A percentile compares a stretch with the other conserved stretches of the same genome.
These are phyloP conservation scores for Stagonosporopsis cucurbitacearum DNA, from an alignment of 2,329 filamentous ascomycete genomes.

Conservation along the genomic window DNA sequence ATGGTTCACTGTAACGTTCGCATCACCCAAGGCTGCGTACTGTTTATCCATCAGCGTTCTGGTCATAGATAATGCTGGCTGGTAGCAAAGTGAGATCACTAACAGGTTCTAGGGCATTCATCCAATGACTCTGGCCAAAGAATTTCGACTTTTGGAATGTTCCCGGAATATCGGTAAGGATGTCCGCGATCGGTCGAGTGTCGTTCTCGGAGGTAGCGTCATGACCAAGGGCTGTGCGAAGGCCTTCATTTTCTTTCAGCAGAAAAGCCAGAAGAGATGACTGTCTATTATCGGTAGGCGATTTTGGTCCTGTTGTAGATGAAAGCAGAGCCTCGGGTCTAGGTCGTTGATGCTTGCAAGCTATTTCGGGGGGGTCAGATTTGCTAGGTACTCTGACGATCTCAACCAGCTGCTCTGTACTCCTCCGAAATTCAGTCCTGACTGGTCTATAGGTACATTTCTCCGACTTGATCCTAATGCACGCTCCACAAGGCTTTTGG, in stretches of 20 bases:
- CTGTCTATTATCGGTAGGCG: not conserved
- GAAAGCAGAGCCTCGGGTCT: not conserved
- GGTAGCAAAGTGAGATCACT: slow-evolving; percentile 21
- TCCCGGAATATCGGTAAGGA: slow-evolving; percentile 11
- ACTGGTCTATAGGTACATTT: slow-evolving; percentile 35
- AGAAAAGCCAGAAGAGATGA: slow-evolving; percentile 4
- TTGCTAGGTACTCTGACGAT: not conserved
- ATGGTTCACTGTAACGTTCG: slow-evolving; percentile 41
- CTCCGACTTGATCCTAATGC: slow-evolving; percentile 28
- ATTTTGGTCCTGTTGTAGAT: not conserved
- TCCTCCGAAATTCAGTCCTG: slow-evolving; percentile 7
- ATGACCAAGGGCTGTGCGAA: not conserved
- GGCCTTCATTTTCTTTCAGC: slow-evolving; percentile 8
- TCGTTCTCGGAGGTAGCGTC: not conserved
- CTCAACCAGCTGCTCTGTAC: slow-evolving; percentile 1
- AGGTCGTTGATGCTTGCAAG: not conserved
- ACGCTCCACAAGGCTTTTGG: slow-evolving; percentile 34
- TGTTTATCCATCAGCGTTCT: not conserved
- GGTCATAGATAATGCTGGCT: not conserved
- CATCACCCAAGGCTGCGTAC: slow-evolving; percentile 28
- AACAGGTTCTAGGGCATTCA: slow-evolving; percentile 38
- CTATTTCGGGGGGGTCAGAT: not conserved
- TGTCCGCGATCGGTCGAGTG: slow-evolving; percentile 2
- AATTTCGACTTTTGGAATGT: slow-evolving; percentile 59
- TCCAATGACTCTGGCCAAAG: slow-evolving; percentile 63